Evolutionary conservation across 176 grass and related monocot genomes (phyloP), one percentile per base, ranked within the genome.

Genomic region (Oryza meridionalis): DNA sequence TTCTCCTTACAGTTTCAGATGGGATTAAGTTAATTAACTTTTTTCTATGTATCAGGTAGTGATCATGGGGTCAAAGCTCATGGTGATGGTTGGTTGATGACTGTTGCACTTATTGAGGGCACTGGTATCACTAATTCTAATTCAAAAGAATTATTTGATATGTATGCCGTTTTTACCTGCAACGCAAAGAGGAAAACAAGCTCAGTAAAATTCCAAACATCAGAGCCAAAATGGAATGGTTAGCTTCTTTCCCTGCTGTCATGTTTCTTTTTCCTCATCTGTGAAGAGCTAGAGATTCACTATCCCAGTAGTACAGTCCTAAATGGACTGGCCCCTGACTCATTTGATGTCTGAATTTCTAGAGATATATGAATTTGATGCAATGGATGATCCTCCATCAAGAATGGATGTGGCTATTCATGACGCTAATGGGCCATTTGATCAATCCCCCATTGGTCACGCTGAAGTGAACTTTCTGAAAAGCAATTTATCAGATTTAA

Each of bases 361-460:
- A 98, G 96, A 98, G 81, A 63, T 95, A 76, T 98, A 95, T 67
- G 96, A 98, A 86, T 98, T 95, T 82, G 96, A 98, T 88, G 91
- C 96, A 45, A 98, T 95, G 96, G 91, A 90, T 69, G 96, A 95
- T 86, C 91, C 93, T 86, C 96, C 96, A 85, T 98, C 96, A 83
- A 87, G 83, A 81, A 90, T 98, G 90, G 84, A 90, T 77, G 63
- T 98, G 67, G 87, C 94, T 86, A 82, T 98, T 6, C 86, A 93
- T 82, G 91, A 94, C 81, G 95, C 94, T 12, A 94, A 91, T 66
- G 91, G 70, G 35, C 84, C 82, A 67, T 98, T 88, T 53, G 89
- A 90, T 47, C 86, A 91, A 85, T 65, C 68, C 71, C 85, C 90
- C 24, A 65, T 98, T 82, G 89, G 96, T 84, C 89, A 88, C 44